Conservation (phyloP, 352 stramenopile genomes). For the Pythium coloratum region DNA sequence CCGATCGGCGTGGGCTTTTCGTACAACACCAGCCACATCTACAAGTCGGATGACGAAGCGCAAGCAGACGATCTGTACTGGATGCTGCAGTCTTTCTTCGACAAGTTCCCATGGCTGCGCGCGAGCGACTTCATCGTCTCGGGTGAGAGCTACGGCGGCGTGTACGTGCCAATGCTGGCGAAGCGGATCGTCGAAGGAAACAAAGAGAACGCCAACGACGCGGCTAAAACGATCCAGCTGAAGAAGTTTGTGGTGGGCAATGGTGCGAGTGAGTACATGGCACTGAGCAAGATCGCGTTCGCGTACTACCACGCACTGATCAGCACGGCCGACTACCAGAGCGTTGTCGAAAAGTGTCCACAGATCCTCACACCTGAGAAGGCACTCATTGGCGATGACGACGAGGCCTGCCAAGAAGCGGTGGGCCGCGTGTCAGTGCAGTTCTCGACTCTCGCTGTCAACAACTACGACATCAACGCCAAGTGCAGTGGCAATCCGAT, state of each 20-base stretch:
- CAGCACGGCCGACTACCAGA: conserved; percentile 39
- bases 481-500: conserved; percentile 16
- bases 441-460: conserved; percentile 20
- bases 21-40: conserved; percentile 58
- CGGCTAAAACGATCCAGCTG: conserved; percentile 54
- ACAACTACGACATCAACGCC: conserved; percentile 33
- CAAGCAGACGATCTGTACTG: conserved; percentile 75
- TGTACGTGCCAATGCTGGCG: conserved; percentile 65
- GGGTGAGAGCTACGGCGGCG: conserved; percentile 72
- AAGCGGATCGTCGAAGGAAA: conserved; percentile 52
- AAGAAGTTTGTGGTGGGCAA: conserved; percentile 88
- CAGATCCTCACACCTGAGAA: conserved; percentile 12
- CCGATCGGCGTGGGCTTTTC: conserved; percentile 62
- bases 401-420: conserved; percentile 16
- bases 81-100: conserved; percentile 80
- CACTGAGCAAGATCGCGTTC: conserved; percentile 38
- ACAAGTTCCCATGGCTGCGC: conserved; percentile 77
- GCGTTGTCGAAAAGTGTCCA: conserved; percentile 33
- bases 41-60: conserved; percentile 65
- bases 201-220: conserved; percentile 1
- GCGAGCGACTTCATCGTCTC: conserved; percentile 77
- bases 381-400: neutral
- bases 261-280: conserved; percentile 41
- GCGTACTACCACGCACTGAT: conserved; percentile 58
- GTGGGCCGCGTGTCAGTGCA: conserved; percentile 2